Percentiles rank a stretch among this genome's conserved stretches.
These are phyloP conservation scores for Botrytis pseudocinerea DNA, from an alignment of 2,329 filamentous ascomycete genomes.

Conservation along the genomic window DNA sequence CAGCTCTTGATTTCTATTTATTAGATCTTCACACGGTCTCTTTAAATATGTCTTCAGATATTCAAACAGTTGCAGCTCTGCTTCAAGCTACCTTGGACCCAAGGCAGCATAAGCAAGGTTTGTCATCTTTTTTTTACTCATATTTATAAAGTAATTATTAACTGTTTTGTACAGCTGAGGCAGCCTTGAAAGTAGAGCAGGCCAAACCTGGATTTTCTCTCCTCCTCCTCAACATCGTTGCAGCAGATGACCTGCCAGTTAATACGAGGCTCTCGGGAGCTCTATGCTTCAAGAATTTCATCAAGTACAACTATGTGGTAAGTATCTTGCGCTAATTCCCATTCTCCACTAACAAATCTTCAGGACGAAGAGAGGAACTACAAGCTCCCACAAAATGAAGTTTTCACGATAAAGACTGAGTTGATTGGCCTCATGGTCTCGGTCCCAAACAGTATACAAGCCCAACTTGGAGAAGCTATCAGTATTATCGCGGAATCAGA, in stretches of 20 bases:
- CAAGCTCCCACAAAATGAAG: conserved; percentile 80
- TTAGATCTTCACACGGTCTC: conserved; percentile 18
- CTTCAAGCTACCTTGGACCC: conserved; percentile 90
- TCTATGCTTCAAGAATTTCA: conserved; percentile 98
- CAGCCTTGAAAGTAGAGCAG: conserved; percentile 75
- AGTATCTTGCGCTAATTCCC: conserved; percentile 40
- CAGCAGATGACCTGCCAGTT: conserved; percentile 66
- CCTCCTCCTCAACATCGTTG: conserved; percentile 85
- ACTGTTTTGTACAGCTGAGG: conserved; percentile 64
- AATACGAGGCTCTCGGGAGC: conserved; percentile 86
- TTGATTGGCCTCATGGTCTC: conserved; percentile 96
- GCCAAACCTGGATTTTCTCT: conserved; percentile 85
- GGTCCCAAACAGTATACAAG: conserved; percentile 82
- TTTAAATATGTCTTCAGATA: conserved; percentile 58
- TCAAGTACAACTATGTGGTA: conserved; percentile 87
- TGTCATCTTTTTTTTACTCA: conserved; percentile 39
- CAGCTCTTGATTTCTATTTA: conserved; percentile 16
- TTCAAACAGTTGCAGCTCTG: conserved; percentile 72
- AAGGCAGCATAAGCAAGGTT: conserved; percentile 85
- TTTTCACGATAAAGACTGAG: conserved; percentile 88
- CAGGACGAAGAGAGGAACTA: conserved; percentile 91
- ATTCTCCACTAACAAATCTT: conserved; percentile 28
- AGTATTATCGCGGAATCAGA: conserved; percentile 97
- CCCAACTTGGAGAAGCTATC: conserved; percentile 93
- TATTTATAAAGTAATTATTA: conserved; percentile 28